Conservation (phyloP, 176 grass and related monocot species). For the Ensete glaucum region DNA sequence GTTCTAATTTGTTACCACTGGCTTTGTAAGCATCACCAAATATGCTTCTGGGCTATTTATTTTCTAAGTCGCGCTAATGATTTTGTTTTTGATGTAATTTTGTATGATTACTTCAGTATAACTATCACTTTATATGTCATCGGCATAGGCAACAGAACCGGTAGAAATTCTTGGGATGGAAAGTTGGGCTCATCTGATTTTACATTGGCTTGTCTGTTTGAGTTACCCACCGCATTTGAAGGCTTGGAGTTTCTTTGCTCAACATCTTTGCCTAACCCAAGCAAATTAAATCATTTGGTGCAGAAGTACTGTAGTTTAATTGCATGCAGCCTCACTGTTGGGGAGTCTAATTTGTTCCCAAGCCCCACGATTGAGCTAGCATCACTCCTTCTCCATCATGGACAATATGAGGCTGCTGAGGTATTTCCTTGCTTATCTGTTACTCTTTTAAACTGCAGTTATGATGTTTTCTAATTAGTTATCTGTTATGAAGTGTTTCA, state of each 20-base stretch:
- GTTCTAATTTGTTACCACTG: no score
- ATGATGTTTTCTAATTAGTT: neutral
- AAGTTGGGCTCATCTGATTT: conserved; percentile 75
- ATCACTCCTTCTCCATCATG: conserved; percentile 49
- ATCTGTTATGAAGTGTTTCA: neutral
- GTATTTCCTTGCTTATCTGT: conserved; percentile 25
- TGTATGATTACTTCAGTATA: neutral
- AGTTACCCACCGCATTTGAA: conserved; percentile 58
- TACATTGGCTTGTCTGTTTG: conserved; percentile 81
- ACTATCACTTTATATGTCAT: conserved; percentile 9
- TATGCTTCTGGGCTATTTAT: no score
- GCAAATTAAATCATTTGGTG: conserved; percentile 37
- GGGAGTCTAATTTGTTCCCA: conserved; percentile 28
- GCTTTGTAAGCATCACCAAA: no score
- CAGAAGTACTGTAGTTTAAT: conserved; percentile 66
- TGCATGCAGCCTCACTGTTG: conserved; percentile 31
- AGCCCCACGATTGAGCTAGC: conserved; percentile 39
- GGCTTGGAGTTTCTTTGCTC: conserved; percentile 24
- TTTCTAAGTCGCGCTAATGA: neutral
- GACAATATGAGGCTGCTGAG: conserved; percentile 84
- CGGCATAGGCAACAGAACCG: conserved; percentile 41
- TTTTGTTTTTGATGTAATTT: neutral
- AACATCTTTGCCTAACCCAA: conserved; percentile 49
- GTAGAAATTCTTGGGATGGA: conserved; percentile 55
- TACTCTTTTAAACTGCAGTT: neutral